phyloP scores from a whole-genome alignment of 768 basidiomycete genomes.

The Amanita muscaria region DNA sequence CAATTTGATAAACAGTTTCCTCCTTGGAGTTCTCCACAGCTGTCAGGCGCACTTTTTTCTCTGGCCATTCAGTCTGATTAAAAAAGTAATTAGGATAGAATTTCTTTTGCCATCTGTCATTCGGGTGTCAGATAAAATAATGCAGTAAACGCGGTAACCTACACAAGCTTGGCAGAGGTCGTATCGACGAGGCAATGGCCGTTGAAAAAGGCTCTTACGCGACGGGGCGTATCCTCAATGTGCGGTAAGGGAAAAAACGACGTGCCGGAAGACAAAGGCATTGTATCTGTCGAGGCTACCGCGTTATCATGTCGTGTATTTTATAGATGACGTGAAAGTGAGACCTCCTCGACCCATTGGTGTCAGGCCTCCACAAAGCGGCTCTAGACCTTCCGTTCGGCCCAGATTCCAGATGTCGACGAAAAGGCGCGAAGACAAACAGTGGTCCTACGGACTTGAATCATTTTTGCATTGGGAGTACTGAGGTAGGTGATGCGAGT shows the following conservation, averaged over 20 bases:
- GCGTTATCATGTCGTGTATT: too few species aligned
- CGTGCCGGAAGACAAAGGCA: background rate
- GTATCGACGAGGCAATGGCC: constrained; percentile 49
- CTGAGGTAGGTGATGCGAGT: too few species aligned
- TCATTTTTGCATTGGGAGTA: too few species aligned
- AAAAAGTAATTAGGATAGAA: constrained; percentile 53
- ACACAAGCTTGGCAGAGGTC: constrained; percentile 52
- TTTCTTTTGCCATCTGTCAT: constrained; percentile 42
- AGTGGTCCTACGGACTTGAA: too few species aligned
- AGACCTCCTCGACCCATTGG: too few species aligned
- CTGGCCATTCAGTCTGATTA: constrained; percentile 31
- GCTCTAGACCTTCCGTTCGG: too few species aligned
- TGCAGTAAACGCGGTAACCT: constrained; percentile 13
- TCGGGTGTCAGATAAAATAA: background rate
- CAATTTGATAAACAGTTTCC: constrained; percentile 36
- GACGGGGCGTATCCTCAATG: constrained; percentile 39
- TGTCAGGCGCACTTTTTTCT: constrained; percentile 33
- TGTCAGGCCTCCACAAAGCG: too few species aligned
- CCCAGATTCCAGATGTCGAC: too few species aligned
- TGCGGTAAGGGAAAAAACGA: constrained; percentile 32
- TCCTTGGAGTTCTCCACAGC: constrained; percentile 17
- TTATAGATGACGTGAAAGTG: too few species aligned
- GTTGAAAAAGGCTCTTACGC: constrained; percentile 45
- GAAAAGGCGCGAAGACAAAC: too few species aligned
- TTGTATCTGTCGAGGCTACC: background rate